Conservation (phyloP, 176 grass and related monocot species). For the barley (Hordeum vulgare) region MorexV3_pseudomolecules_assembly NC_058518.1:466171309-466171808, state of each 20-base stretch:
- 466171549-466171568: not conserved
- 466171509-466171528: constrained; percentile 33
- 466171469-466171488: constrained; percentile 33
- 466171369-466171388: not conserved
- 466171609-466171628: not conserved
- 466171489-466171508: constrained; percentile 33
- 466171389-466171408: not conserved
- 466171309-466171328: not conserved
- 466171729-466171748: constrained; percentile 46
- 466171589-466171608: not conserved
- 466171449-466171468: not conserved
- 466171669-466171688: not conserved
- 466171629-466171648: not conserved
- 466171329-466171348: not conserved
- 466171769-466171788: constrained; percentile 47
- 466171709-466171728: constrained; percentile 37
- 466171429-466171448: not conserved
- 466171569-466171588: not conserved
- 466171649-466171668: not conserved
- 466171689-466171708: constrained; percentile 23
- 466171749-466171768: constrained; percentile 27
- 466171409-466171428: not conserved
- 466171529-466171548: not conserved
- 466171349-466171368: not conserved
- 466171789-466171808: constrained; percentile 46